Conservation (phyloP, 148 eudicot genomes). For the Salicornia ramosissima region DNA sequence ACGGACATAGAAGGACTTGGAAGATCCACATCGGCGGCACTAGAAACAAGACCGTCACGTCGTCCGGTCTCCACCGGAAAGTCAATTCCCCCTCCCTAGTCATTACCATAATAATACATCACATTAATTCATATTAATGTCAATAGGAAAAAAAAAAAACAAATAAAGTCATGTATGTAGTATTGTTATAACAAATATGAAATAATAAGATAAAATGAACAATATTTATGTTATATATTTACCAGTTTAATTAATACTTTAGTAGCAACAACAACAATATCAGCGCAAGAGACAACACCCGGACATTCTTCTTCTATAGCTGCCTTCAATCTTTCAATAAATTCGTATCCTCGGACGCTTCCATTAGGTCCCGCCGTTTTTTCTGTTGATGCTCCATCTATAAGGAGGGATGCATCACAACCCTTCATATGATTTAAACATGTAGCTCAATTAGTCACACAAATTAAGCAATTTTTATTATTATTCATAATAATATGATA, state of each 20-base stretch:
- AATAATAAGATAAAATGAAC: too few relatives aligned
- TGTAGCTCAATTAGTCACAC: neutral
- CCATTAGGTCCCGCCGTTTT: constrained; percentile 9
- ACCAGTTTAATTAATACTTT: constrained; percentile 15
- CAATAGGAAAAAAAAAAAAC: neutral
- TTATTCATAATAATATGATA: neutral
- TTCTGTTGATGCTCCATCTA: constrained; percentile 18
- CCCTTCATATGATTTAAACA: neutral
- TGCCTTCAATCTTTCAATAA: constrained; percentile 13
- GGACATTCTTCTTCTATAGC: constrained; percentile 17
- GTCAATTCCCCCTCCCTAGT: constrained; percentile 28
- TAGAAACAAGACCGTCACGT: constrained; percentile 20
- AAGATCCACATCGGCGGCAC: constrained; percentile 18
- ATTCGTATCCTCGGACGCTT: constrained; percentile 17
- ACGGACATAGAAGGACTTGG: constrained; percentile 17
- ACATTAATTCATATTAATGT: neutral
- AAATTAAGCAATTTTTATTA: neutral
- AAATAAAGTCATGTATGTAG: neutral
- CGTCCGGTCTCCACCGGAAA: constrained; percentile 25
- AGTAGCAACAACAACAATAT: constrained; percentile 22
- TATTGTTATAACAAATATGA: too few relatives aligned
- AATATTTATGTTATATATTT: neutral
- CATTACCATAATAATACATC: neutral
- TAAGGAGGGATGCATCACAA: constrained; percentile 21
- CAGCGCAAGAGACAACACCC: constrained; percentile 20